Conservation (phyloP, 805 yeast genomes). For the Maudiozyma serrabonitensis region DNA sequence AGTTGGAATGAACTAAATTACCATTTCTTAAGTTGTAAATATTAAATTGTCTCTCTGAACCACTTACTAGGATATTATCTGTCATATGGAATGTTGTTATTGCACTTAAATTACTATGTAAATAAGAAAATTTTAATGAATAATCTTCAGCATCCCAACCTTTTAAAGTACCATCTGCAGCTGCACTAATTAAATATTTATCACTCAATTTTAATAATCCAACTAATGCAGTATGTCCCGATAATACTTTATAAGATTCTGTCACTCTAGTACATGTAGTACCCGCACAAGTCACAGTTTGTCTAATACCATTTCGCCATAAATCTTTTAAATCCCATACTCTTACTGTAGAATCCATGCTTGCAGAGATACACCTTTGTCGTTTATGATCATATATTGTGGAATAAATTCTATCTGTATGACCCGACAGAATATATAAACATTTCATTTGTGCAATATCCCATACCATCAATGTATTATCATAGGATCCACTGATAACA, state of each 20-base stretch:
- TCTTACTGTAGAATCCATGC: conserved; percentile 79
- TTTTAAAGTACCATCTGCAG: conserved; percentile 86
- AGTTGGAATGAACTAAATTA: conserved; percentile 54
- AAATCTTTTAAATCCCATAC: conserved; percentile 87
- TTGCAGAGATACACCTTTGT: conserved; percentile 78
- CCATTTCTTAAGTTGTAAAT: conserved; percentile 83
- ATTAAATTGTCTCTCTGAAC: conserved; percentile 79
- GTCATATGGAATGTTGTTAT: conserved; percentile 92
- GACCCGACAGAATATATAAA: conserved; percentile 68
- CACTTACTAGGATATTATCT: conserved; percentile 74
- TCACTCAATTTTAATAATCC: conserved; percentile 75
- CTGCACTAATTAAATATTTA: conserved; percentile 79
- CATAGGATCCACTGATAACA: conserved; percentile 85
- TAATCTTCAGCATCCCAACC: conserved; percentile 87
- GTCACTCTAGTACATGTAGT: conserved; percentile 21
- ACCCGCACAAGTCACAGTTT: conserved; percentile 17
- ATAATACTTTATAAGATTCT: conserved; percentile 46
- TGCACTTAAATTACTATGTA: conserved; percentile 72
- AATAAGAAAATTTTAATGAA: conserved; percentile 52
- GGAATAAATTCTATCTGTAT: conserved; percentile 80
- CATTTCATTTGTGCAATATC: conserved; percentile 68
- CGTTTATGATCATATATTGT: conserved; percentile 71
- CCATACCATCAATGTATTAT: conserved; percentile 87
- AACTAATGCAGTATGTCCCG: conserved; percentile 84
- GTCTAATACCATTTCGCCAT: conserved; percentile 33